Percentiles rank a stretch among this genome's conserved stretches.
These are phyloP conservation scores for Phellopilus nigrolimitatus DNA, from an alignment of 1,284 basidiomycete species.

Conservation along the genomic window DNA sequence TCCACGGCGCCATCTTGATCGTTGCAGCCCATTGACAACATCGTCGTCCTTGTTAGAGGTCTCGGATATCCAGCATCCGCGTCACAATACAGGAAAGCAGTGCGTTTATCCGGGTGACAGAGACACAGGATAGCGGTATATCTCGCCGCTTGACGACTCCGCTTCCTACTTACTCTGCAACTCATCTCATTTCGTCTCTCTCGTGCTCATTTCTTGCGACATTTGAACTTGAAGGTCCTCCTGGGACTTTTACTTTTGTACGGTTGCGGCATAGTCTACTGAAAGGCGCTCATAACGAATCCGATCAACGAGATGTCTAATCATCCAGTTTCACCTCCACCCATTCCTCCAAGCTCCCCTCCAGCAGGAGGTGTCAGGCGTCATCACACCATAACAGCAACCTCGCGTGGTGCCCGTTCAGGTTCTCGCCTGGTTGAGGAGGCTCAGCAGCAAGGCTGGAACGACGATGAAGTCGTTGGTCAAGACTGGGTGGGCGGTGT, in stretches of 20 bases:
- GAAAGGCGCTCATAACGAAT: constrained; percentile 1
- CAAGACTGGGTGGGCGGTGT: constrained; percentile 75
- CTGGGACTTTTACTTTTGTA: too few relatives aligned
- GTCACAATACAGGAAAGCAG: too few relatives aligned
- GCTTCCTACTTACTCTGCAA: too few relatives aligned
- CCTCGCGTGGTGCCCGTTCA: constrained; percentile 59
- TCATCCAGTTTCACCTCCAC: constrained; percentile 24
- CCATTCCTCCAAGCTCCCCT: constrained; percentile 29
- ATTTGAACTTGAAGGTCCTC: too few relatives aligned
- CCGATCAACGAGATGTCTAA: constrained; percentile 17
- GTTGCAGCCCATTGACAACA: too few relatives aligned
- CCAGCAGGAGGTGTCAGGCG: constrained; percentile 49
- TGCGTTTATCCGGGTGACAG: too few relatives aligned
- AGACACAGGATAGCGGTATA: too few relatives aligned
- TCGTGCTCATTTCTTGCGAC: too few relatives aligned
- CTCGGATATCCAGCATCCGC: background rate
- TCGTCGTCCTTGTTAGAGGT: background rate
- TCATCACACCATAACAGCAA: constrained; percentile 76
- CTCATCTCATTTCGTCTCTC: too few relatives aligned
- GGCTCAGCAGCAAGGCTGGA: constrained; percentile 46
- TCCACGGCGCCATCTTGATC: background rate
- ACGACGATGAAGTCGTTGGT: constrained; percentile 72
- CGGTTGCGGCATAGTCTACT: background rate
- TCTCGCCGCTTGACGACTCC: background rate
- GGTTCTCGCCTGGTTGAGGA: constrained; percentile 66